Evolutionary conservation across 768 basidiomycete species (phyloP).

Genomic region (Tylopilus intermedius): DNA sequence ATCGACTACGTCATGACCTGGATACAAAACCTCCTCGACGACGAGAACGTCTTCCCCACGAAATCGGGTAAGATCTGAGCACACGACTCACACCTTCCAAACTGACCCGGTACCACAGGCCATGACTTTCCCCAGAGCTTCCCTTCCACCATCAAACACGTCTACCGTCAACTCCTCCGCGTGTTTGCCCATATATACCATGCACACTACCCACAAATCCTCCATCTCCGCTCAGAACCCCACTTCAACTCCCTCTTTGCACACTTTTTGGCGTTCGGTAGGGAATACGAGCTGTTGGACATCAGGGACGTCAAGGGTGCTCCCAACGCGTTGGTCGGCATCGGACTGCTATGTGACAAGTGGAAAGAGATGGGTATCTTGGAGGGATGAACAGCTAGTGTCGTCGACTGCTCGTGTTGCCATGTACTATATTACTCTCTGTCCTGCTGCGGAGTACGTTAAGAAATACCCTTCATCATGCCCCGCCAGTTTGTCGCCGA

Average conservation of each 20-base stretch:
- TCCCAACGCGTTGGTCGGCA: conserved; percentile 55
- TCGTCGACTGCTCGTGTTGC: not conserved
- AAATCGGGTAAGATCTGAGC: conserved; percentile 67
- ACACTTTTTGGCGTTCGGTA: conserved; percentile 94
- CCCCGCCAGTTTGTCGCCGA: conserved; percentile 24
- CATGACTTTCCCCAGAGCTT: conserved; percentile 85
- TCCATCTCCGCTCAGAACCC: conserved; percentile 89
- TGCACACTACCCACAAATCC: conserved; percentile 85
- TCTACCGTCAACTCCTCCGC: conserved; percentile 94
- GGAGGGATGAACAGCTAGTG: conserved; percentile 32
- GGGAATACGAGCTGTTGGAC: conserved; percentile 88
- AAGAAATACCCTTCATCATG: conserved; percentile 6
- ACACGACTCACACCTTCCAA: not conserved
- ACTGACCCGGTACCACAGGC: conserved; percentile 43
- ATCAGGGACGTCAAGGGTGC: conserved; percentile 81
- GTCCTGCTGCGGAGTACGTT: conserved; percentile 1
- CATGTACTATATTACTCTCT: conserved; percentile 12
- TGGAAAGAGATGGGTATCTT: conserved; percentile 86
- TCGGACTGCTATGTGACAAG: conserved; percentile 78
- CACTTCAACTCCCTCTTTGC: conserved; percentile 98
- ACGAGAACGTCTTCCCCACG: conserved; percentile 91
- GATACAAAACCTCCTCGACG: conserved; percentile 89
- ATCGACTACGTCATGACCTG: conserved; percentile 98
- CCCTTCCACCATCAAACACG: conserved; percentile 85
- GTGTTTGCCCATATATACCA: conserved; percentile 98